Base-by-base conservation (phyloP, 768 basidiomycete genomes). In the Daedaleopsis nitida region DNA sequence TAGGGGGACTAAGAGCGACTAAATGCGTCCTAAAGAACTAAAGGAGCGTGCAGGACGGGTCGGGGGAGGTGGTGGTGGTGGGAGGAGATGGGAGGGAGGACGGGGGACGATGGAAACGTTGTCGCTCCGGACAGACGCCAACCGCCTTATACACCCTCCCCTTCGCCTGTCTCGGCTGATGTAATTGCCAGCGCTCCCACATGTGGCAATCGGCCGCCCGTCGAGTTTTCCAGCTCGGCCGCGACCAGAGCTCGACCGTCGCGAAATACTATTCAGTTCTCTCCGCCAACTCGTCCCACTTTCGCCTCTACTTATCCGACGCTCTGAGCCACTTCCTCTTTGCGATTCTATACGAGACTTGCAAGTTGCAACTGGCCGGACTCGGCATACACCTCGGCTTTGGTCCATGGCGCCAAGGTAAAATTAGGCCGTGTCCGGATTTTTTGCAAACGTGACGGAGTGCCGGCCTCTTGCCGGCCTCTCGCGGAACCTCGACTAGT, bases 41-140 rank as follows among this genome's bases (percentile, higher is more conserved):
- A 67, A 67, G 53, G 66, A 65, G 61, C 59, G 66, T 67, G 66
- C 42, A 52, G 63, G 63, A 62, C 63, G 53, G 24, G 39, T 19
- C 47, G 59, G 37, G 48, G 51, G 48, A 2, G 57, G 50, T 50
- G 57, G 47, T 58, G 58, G 63, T 38, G 55, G 57, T 42, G 52
- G 60, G 54, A 47, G 37, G 48, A 58, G 59, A 38, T 32, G 27
- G 35, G 42, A 48, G 52, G 52, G 42, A 24, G 24, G 42, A 42
- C 13, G 35, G 52, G 54, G 38, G 37, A 45, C 48, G 62, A 54
- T 52, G 62, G 55, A 51, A 55, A 44, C 54, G 58, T 47, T 48
- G 54, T n/a, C 47, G 23, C 19, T 14, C 6, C 17, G 24, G 17
- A 5, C 34, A 64, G 55, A 53, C 62, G 58, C 62, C 62, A 50